Percentiles rank a stretch among this genome's conserved stretches.
Conservation (phyloP, 1,284 basidiomycete genomes). For the Coriolopsis trogii region DNA sequence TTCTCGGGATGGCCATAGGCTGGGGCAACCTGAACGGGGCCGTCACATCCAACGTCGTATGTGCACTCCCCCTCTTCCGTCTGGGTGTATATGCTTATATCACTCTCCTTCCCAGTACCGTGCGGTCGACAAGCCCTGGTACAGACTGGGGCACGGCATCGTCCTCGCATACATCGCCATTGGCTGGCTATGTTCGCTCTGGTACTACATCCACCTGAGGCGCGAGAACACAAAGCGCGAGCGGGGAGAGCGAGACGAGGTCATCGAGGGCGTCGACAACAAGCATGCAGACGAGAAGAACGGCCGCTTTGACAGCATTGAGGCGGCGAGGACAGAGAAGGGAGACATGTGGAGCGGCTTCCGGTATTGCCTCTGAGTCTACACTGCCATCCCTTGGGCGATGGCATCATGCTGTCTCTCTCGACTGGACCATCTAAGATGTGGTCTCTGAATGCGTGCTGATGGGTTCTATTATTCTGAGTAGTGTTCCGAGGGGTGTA, state of each 20-base stretch:
- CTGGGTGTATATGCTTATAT: neutral
- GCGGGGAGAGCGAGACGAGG: conserved; percentile 67
- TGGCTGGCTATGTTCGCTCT: conserved; percentile 55
- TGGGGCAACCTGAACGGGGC: conserved; percentile 74
- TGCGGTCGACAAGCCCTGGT: conserved; percentile 68
- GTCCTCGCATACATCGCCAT: conserved; percentile 73
- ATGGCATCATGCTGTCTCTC: too few species aligned
- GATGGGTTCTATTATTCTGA: conserved; percentile 18
- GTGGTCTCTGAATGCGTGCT: neutral
- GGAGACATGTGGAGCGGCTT: conserved; percentile 54
- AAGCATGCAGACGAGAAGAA: conserved; percentile 36
- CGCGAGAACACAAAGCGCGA: conserved; percentile 65
- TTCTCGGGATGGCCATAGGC: conserved; percentile 70
- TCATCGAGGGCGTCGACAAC: conserved; percentile 53
- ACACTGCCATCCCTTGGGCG: neutral
- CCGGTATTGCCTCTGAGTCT: conserved; percentile 39
- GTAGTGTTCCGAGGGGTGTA: conserved; percentile 27
- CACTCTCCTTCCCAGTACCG: conserved; percentile 53
- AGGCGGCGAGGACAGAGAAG: conserved; percentile 44
- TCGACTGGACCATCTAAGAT: neutral
- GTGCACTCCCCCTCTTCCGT: conserved; percentile 26
- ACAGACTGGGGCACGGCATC: conserved; percentile 66
- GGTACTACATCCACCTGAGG: conserved; percentile 50
- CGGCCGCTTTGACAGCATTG: conserved; percentile 40
- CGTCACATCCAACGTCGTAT: conserved; percentile 68